Percentiles rank a stretch among this genome's conserved stretches.
phyloP scores from a whole-genome alignment of 495 filamentous ascomycete species.

The Neurospora intermedia region DNA sequence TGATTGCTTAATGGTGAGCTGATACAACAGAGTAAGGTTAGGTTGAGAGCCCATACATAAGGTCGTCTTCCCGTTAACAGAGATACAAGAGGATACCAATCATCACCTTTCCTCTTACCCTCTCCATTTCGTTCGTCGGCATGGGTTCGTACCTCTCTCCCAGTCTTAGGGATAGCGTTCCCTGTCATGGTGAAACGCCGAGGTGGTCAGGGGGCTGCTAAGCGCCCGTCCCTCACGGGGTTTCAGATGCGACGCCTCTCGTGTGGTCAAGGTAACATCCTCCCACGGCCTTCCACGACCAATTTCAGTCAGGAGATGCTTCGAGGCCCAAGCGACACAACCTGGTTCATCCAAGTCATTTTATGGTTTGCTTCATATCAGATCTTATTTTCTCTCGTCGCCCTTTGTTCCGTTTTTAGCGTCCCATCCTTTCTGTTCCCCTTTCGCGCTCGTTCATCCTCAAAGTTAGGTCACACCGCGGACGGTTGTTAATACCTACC shows the following conservation, averaged over 20 bases:
- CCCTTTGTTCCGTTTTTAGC: not conserved
- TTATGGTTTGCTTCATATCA: not conserved
- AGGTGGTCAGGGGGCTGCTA: not conserved
- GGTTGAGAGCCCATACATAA: not conserved
- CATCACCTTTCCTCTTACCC: not conserved
- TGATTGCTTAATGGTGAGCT: not conserved
- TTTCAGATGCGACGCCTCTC: not conserved
- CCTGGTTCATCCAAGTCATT: not conserved
- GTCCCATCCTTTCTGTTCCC: not conserved
- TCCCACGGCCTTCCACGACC: not conserved
- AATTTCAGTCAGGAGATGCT: not conserved
- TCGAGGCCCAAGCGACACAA: not conserved
- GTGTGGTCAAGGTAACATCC: not conserved
- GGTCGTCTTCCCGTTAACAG: not conserved
- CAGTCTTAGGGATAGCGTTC: not conserved
- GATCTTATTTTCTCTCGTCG: not conserved
- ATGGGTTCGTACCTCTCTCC: not conserved
- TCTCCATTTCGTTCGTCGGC: not conserved
- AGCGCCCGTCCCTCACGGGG: not conserved
- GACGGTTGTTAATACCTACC: not conserved
- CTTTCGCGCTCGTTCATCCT: not conserved
- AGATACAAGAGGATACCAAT: not conserved
- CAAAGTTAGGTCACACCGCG: not conserved
- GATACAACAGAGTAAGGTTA: not conserved
- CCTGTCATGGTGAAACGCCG: not conserved